Percentiles rank a stretch among this genome's conserved stretches.
Conservation (phyloP, 176 grass and related monocot species). For the Themeda triandra region DNA sequence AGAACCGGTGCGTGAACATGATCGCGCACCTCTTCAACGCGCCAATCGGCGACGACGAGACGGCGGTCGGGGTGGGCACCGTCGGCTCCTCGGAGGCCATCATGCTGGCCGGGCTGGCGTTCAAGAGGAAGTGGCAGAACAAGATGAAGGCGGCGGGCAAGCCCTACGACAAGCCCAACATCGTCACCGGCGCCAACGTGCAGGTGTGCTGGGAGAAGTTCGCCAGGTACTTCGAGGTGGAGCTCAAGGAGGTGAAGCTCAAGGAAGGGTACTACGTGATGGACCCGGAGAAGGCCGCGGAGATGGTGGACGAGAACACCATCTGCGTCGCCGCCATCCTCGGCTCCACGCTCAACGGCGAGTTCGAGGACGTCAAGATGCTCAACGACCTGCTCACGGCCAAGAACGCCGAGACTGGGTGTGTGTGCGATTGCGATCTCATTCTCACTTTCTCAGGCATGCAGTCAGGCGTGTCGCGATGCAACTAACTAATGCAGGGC, state of each 20-base stretch:
- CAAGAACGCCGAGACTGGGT: slow-evolving; percentile 70
- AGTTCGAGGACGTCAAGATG: slow-evolving; percentile 73
- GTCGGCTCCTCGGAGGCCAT: slow-evolving; percentile 82
- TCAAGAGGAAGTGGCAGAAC: slow-evolving; percentile 82
- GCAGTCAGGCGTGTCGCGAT: too few species aligned
- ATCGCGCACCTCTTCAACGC: slow-evolving; percentile 72
- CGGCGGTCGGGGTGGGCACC: slow-evolving; percentile 61
- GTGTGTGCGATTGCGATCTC: not conserved
- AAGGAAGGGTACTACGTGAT: slow-evolving; percentile 70
- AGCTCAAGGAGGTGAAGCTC: slow-evolving; percentile 80
- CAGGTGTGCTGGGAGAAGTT: slow-evolving; percentile 88
- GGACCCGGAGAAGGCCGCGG: slow-evolving; percentile 54
- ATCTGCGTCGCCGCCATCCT: slow-evolving; percentile 87
- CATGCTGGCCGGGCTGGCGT: slow-evolving; percentile 74
- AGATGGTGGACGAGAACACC: slow-evolving; percentile 84
- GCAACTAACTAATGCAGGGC: too few species aligned
- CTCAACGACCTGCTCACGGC: slow-evolving; percentile 53
- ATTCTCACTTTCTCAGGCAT: too few species aligned
- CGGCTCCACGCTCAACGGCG: slow-evolving; percentile 72
- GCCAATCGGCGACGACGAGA: slow-evolving; percentile 70
- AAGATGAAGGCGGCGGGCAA: slow-evolving; percentile 59
- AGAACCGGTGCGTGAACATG: slow-evolving; percentile 83
- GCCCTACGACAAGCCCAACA: slow-evolving; percentile 73
- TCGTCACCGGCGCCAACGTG: slow-evolving; percentile 75
- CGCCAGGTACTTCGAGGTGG: slow-evolving; percentile 72